phyloP scores from a whole-genome alignment of 208 protist species.

The Crithidia brevicula region DNA sequence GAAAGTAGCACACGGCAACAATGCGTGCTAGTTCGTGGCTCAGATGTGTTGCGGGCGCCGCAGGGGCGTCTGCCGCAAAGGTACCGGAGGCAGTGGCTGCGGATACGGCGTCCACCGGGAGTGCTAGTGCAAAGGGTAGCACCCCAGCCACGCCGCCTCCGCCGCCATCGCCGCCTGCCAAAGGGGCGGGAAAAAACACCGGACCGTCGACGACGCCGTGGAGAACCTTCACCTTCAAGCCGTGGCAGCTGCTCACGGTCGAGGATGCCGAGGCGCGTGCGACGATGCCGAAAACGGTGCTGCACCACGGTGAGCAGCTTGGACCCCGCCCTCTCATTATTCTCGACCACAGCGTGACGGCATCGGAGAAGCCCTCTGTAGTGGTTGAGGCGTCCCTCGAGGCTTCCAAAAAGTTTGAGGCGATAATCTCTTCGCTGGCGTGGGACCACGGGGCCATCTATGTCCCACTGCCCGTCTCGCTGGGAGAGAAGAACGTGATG shows the following conservation, averaged over 20 bases:
- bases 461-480: conserved; percentile 55
- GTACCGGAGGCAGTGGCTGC: neutral
- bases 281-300: conserved; percentile 45
- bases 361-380: conserved; percentile 12
- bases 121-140: neutral
- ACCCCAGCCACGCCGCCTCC: conserved; percentile 8
- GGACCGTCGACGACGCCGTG: conserved; percentile 33
- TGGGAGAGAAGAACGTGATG: conserved; percentile 50
- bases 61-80: neutral
- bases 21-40: conserved; percentile 15
- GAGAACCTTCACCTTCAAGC: conserved; percentile 47
- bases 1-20: neutral
- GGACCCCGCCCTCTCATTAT: conserved; percentile 84
- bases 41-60: conserved; percentile 6
- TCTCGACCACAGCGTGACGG: conserved; percentile 64
- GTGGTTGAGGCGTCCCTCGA: conserved; percentile 16
- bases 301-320: conserved; percentile 72
- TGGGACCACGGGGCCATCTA: conserved; percentile 84
- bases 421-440: conserved; percentile 57
- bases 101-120: neutral
- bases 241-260: conserved; percentile 63
- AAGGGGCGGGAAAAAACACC: conserved; percentile 19
- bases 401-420: conserved; percentile 62
- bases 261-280: conserved; percentile 23
- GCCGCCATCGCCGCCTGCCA: conserved; percentile 4